Percentiles rank a stretch among this genome's conserved stretches.
Conservation (phyloP, 2,329 filamentous ascomycete species). For the Lachnellula subtilissima region DNA sequence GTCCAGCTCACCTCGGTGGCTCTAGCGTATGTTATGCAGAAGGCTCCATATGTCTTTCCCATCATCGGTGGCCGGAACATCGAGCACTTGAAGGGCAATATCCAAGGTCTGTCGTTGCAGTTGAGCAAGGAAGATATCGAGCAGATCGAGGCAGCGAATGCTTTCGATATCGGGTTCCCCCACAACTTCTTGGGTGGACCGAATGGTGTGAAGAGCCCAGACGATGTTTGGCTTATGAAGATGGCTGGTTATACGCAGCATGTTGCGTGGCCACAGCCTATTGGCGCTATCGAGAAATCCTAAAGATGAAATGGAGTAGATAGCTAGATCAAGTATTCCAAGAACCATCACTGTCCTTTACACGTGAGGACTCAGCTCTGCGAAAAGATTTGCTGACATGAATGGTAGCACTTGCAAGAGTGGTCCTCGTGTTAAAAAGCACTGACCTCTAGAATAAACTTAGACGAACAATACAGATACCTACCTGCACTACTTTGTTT, state of each 20-base stretch:
- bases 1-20: slow-evolving; percentile 58
- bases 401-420: no score
- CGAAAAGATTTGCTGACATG: no score
- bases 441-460: no score
- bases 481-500: no score
- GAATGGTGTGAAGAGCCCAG: slow-evolving; percentile 33
- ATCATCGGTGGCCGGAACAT: slow-evolving; percentile 66
- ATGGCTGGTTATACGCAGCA: slow-evolving; percentile 48
- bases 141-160: slow-evolving; percentile 57
- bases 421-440: no score
- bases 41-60: slow-evolving; percentile 68
- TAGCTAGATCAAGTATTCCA: neutral
- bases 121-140: slow-evolving; percentile 59
- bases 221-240: slow-evolving; percentile 26
- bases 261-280: slow-evolving; percentile 34
- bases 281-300: neutral
- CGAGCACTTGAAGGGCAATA: slow-evolving; percentile 65
- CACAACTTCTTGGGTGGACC: slow-evolving; percentile 50
- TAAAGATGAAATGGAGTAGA: neutral
- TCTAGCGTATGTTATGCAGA: slow-evolving; percentile 69
- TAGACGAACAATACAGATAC: no score
- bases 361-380: no score
- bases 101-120: slow-evolving; percentile 59
- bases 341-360: neutral
- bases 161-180: slow-evolving; percentile 66